A percentile compares a stretch with the other conserved stretches of the same genome.
Evolutionary conservation across 148 eudicot genomes (phyloP).

Genomic region (Bassia scoparia): DNA sequence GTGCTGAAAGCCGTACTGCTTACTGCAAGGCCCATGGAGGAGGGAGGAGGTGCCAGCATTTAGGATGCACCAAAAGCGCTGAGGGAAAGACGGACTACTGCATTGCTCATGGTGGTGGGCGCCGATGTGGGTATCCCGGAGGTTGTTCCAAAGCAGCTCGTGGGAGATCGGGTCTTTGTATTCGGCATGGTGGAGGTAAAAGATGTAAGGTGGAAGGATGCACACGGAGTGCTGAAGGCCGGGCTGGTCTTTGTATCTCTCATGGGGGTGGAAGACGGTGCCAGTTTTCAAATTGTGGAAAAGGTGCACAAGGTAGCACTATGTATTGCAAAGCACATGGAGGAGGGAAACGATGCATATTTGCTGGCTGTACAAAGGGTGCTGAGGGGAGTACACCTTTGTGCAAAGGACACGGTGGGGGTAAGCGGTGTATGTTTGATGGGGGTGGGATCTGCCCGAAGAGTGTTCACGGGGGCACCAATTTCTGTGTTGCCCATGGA

Average conservation of each 20-base stretch:
- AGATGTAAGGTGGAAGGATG: slow-evolving; percentile 81
- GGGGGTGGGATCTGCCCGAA: slow-evolving; percentile 98
- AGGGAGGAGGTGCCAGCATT: slow-evolving; percentile 71
- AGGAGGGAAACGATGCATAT: slow-evolving; percentile 86
- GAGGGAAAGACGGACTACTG: slow-evolving; percentile 87
- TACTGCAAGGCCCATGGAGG: slow-evolving; percentile 98
- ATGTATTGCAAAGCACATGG: slow-evolving; percentile 88
- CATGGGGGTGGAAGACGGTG: slow-evolving; percentile 97
- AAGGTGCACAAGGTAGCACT: slow-evolving; percentile 95
- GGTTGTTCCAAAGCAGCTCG: slow-evolving; percentile 93
- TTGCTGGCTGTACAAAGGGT: slow-evolving; percentile 84
- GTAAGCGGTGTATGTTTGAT: slow-evolving; percentile 74
- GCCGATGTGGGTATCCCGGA: slow-evolving; percentile 51
- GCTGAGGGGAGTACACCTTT: slow-evolving; percentile 97
- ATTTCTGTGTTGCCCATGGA: slow-evolving; percentile 89
- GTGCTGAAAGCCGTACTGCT: slow-evolving; percentile 86
- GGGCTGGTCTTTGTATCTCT: slow-evolving; percentile 84
- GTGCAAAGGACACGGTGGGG: slow-evolving; percentile 97
- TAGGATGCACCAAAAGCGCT: slow-evolving; percentile 93
- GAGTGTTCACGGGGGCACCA: slow-evolving; percentile 93
- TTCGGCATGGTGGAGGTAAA: slow-evolving; percentile 92
- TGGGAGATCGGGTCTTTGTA: slow-evolving; percentile 92
- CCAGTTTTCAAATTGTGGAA: slow-evolving; percentile 49
- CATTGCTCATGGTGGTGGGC: slow-evolving; percentile 95
- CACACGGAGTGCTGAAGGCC: slow-evolving; percentile 84